Base-by-base conservation (phyloP, 177 flowering plant genomes). In the Telopea speciosissima region DNA sequence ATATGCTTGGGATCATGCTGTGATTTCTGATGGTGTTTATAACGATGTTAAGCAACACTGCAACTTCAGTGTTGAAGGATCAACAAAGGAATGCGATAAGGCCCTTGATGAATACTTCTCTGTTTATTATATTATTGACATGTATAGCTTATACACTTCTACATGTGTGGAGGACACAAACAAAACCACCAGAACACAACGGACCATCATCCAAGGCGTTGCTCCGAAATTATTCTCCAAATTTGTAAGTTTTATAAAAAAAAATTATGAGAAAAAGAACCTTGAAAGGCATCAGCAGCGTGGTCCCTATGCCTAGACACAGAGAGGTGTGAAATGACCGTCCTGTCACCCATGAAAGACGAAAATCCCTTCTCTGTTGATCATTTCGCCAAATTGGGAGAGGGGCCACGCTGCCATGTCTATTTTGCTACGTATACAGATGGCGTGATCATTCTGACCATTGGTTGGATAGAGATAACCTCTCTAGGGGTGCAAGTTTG, bases 1-100 rank as follows among this genome's bases (percentile, higher is more conserved):
- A n/a, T 80, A 84, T 70, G 75, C 75, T 5, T 84, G 89, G 89
- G 72, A 76, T 28, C 83, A 80, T 56, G 85, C 87, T 1, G 67
- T 85, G 23, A 78, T 85, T 14, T 85, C 89, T 3, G 89, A 84
- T 70, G 63, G 72, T 25, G 22, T 68, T 8, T 67, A 84, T 56
- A 24, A 77, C 1, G 63, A 60, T 3, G 71, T 84, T 13, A 68
- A 52, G 23, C 36, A 44, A 4, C 58, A 71, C 1, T 85, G 89
- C 75, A 67, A 83, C 62, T 82, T 84, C 65, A 74, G 76, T 23
- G 10, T 25, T 8, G 5, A 12, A 0, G 59, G 11, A 5, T 5
- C 44, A 2, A 26, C 78, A 2, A 0, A 5, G 0, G 65, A 63
- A 3, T 85, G 88, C 65, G 13, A 68, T 1, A 19, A n/a, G 0